Percentiles rank a stretch among this genome's conserved stretches.
phyloP scores from a whole-genome alignment of 176 grass and related monocot genomes.

The Oryza longistaminata region DNA sequence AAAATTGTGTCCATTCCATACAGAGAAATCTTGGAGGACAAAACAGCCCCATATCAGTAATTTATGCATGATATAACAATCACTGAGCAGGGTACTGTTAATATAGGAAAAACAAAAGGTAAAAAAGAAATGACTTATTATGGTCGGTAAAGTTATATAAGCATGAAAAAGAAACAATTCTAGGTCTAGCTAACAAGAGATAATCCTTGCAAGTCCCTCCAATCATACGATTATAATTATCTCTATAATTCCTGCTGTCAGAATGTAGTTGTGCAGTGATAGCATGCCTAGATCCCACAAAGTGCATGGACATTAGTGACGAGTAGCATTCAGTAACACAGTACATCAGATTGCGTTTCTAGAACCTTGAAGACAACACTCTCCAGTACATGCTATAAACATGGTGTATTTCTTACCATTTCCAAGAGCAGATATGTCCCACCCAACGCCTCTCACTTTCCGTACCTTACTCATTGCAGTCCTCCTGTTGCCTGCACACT shows the following conservation, averaged over 20 bases:
- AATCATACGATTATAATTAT: not conserved
- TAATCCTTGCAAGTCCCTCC: not conserved
- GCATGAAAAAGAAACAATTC: not conserved
- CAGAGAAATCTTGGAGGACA: not conserved
- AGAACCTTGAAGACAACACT: not conserved
- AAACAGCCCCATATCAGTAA: not conserved
- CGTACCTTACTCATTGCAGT: constrained; percentile 87
- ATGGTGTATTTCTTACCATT: constrained; percentile 55
- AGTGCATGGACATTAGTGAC: not conserved
- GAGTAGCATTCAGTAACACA: not conserved
- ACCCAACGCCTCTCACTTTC: constrained; percentile 95
- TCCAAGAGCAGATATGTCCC: constrained; percentile 90
- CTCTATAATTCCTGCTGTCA: not conserved
- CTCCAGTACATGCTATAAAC: not conserved
- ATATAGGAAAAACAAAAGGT: not conserved
- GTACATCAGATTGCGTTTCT: not conserved
- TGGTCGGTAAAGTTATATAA: not conserved
- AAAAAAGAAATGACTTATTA: not conserved
- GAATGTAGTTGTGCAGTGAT: constrained; percentile 15
- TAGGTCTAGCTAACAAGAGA: not conserved
- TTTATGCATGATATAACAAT: constrained; percentile 23
- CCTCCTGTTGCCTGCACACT: constrained; percentile 97
- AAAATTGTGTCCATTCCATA: not conserved
- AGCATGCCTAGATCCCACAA: constrained; percentile 22
- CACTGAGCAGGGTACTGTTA: not conserved